phyloP scores from a whole-genome alignment of 2,329 filamentous ascomycete genomes.

The Reticulascus tulasneorum region DNA sequence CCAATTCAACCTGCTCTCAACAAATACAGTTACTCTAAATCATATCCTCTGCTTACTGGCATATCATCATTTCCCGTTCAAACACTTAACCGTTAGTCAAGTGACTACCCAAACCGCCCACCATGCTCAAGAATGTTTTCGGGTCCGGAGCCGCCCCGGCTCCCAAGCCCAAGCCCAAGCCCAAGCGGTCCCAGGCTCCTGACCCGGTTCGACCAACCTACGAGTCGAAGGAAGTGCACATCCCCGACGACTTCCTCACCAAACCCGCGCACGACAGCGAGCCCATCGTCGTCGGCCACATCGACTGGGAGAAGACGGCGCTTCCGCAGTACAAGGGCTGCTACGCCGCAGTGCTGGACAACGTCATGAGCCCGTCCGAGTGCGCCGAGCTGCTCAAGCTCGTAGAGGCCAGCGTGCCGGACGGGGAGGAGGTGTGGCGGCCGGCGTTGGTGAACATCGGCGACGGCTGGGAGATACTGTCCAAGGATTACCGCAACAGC shows the following conservation, averaged over 20 bases:
- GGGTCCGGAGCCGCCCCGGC: no score
- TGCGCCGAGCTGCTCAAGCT: constrained; percentile 51
- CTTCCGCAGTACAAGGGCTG: constrained; percentile 48
- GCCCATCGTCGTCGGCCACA: constrained; percentile 35
- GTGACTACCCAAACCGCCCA: no score
- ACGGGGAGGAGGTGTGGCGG: constrained; percentile 50
- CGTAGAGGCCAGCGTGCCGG: constrained; percentile 49
- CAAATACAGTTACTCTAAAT: no score
- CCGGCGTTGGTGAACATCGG: constrained; percentile 67
- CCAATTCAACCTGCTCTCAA: no score
- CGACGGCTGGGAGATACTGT: constrained; percentile 53
- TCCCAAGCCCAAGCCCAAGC: no score
- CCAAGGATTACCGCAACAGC: constrained; percentile 60
- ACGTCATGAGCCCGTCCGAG: constrained; percentile 52
- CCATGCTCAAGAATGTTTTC: no score
- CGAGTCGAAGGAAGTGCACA: constrained; percentile 24
- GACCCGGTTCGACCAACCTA: no score
- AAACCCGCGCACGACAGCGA: constrained; percentile 26
- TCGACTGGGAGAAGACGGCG: constrained; percentile 48
- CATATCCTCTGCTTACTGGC: no score
- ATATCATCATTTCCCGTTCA: no score
- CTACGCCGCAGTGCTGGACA: constrained; percentile 58
- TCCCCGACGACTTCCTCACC: constrained; percentile 42
- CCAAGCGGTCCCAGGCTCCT: no score
- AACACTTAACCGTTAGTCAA: no score